Base-by-base conservation (phyloP, 2,329 filamentous ascomycete genomes). In the Fusarium falciforme region DNA sequence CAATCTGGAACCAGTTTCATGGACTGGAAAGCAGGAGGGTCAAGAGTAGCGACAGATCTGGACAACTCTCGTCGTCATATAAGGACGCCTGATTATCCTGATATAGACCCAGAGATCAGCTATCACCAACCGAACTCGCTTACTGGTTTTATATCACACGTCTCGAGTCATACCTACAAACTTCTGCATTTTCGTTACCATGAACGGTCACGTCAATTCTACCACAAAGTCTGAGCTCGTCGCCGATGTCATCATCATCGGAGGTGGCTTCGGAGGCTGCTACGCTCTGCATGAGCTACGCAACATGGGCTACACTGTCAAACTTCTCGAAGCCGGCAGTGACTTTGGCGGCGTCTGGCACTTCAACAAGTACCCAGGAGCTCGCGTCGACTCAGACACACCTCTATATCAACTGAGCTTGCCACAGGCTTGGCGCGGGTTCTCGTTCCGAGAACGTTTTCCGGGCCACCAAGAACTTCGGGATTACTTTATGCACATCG, bases 331-430 rank as follows among this genome's bases (percentile, higher is more conserved):
- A 35, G 64, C 66, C 6, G 72, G 65, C 22, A 59, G 60, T 38
- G 73, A 71, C 29, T 64, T 73, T 12, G 71, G 73, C 6, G 73
- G 73, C 16, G 66, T 68, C 8, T 75, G 71, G 73, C 67, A 73
- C 20, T 73, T 66, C 54, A 75, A 73, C 47, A 64, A 64, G 25
- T 75, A 73, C 55, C 73, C 73, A 2, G 71, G 73, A 8, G 66
- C 70, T 9, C 61, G 64, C 17, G 66, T 67, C 4, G 71, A 72
- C n/a, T 64, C 63, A 11, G 71, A 74, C 33, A 59, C 58, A 14
- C 67, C 66, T 27, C 20, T 72, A 3, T 74, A 74, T 61, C 54
- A 31, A 5, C 49, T 70, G 42, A 70, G 67, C 31, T 57, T 68
- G 36, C 57, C 47, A 6, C 42, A 47, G 0, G 58, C 3, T 12